Evolutionary conservation across 441 rosid genomes (phyloP).

Genomic region (California macrophylla): DNA sequence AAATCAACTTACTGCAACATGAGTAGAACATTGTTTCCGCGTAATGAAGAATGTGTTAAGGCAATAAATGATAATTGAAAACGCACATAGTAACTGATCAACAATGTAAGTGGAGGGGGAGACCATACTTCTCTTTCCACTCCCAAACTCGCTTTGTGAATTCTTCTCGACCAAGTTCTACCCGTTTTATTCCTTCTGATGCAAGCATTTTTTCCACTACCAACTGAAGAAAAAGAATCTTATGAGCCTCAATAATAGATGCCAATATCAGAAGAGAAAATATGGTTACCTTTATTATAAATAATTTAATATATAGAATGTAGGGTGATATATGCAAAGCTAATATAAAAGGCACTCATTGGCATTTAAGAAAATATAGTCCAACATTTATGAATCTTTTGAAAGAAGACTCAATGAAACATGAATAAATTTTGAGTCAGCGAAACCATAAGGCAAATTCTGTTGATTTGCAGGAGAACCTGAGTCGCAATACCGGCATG

Average conservation of each 20-base stretch:
- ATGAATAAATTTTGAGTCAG: background rate
- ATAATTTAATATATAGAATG: background rate
- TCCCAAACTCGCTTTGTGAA: constrained; percentile 91
- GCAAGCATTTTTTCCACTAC: constrained; percentile 96
- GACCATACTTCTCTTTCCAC: constrained; percentile 86
- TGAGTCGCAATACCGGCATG: constrained; percentile 99
- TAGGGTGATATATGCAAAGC: background rate
- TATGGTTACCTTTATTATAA: background rate
- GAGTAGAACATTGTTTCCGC: background rate
- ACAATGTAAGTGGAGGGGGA: constrained; percentile 13
- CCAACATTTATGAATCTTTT: background rate
- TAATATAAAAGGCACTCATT: background rate
- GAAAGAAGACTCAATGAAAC: constrained; percentile 3
- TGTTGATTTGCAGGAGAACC: constrained; percentile 37
- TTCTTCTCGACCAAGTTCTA: constrained; percentile 72
- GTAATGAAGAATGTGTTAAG: background rate
- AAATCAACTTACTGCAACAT: background rate
- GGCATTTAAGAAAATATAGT: background rate
- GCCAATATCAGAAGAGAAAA: background rate
- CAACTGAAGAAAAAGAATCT: constrained; percentile 41
- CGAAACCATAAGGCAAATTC: background rate
- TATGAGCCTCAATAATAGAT: constrained; percentile 19
- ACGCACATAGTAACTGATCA: constrained; percentile 5
- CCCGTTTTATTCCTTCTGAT: constrained; percentile 81
- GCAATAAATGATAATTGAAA: background rate